Evolutionary conservation across 768 basidiomycete species (phyloP), one percentile per base, ranked within the genome.

Genomic region (Dendrothele bispora): DNA sequence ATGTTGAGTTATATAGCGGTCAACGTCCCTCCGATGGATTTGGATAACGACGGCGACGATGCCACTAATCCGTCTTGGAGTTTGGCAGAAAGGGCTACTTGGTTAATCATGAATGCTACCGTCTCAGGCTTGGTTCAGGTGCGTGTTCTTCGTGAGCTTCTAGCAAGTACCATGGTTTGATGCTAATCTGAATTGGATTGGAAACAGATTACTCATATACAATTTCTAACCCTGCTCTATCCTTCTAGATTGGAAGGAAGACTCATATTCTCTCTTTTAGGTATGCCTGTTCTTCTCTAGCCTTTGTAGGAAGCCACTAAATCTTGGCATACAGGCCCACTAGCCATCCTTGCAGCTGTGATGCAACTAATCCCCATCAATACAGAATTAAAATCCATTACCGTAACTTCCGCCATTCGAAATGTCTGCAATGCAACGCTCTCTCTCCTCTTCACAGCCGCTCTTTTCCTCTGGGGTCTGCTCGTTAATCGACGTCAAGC

Each of bases 201-300:
- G n/a, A n/a, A n/a, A n/a, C n/a, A 98, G 92, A 88, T 93, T 41
- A 95, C 97, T 0, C 95, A 98, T 62, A 97, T 99, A 41, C 97
- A 98, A 65, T 98, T 98, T 66, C 75, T 99, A 45, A 95, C 97
- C 6, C 77, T 98, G 10, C 75, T 99, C 8, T 99, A 91, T 63
- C 97, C 97, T 6, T 98, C 95, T 18, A 72, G 79, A 21, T 78
- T 95, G 20, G 97, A 98, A 69, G 87, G 83, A 3, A 72, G 86
- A 27, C 79, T 99, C 30, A 92, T 99, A 39, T 86, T 92, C 59
- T 69, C 80, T 34, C 75, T 98, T 8, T 80, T 99, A 15, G 92
- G 86, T 86, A 54, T 32, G 75, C 25, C 46, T 39, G 40, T 10
- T n/a, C 8, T 12, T 55, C 17, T 12, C 20, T 38, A 35, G 36